Evolutionary conservation across 2,329 filamentous ascomycete genomes (phyloP).

Genomic region (Aureobasidium subglaciale): DNA sequence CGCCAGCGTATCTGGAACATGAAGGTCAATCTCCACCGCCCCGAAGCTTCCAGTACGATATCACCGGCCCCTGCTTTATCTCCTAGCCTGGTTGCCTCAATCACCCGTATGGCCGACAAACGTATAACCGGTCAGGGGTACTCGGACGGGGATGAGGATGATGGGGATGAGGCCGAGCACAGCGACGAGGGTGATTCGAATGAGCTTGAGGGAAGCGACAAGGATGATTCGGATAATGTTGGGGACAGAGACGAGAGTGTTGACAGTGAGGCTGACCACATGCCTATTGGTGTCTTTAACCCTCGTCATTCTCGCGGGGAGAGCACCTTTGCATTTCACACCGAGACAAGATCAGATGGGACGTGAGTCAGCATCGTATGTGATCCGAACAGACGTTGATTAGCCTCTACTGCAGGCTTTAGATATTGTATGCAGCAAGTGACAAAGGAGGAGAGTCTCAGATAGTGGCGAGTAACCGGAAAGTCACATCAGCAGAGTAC

Average conservation of each 20-base stretch:
- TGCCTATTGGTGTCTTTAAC: not conserved
- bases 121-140: not conserved
- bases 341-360: not conserved
- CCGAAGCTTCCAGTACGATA: not conserved
- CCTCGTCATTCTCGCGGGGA: not conserved
- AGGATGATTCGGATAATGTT: not conserved
- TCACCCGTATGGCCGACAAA: not conserved
- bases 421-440: not conserved
- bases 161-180: not conserved
- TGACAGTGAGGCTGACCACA: not conserved
- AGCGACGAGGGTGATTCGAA: not conserved
- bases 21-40: not conserved
- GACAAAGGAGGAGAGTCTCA: not conserved
- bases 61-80: not conserved
- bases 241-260: not conserved
- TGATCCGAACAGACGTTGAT: not conserved
- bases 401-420: not conserved
- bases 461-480: not conserved
- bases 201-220: not conserved
- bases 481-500: too few relatives aligned
- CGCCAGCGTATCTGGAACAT: constrained; percentile 3
- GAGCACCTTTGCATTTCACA: not conserved
- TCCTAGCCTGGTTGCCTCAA: not conserved
- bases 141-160: not conserved
- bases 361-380: not conserved